phyloP scores from a whole-genome alignment of 148 eudicot genomes.

The Camellia japonica region DNA sequence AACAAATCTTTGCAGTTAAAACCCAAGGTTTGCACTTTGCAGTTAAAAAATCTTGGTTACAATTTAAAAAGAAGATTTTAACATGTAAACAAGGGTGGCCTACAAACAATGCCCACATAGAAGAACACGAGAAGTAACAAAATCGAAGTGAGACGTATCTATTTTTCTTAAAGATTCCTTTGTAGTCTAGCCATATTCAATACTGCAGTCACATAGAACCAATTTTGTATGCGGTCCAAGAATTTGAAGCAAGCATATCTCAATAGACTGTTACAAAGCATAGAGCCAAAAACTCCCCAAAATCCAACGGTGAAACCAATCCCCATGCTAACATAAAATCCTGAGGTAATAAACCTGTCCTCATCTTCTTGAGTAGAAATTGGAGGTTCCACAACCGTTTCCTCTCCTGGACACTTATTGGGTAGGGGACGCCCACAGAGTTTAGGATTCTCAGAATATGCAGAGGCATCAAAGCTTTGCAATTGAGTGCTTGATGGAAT shows the following conservation, averaged over 20 bases:
- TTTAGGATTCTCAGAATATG: constrained; percentile 15
- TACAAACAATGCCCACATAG: too few species aligned
- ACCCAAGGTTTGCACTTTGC: too few species aligned
- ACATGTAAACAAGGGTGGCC: too few species aligned
- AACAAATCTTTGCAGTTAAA: too few species aligned
- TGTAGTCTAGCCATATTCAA: neutral
- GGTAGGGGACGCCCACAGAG: constrained; percentile 28
- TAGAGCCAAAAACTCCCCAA: constrained; percentile 8
- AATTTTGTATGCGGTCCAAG: neutral
- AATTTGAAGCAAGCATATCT: constrained; percentile 3
- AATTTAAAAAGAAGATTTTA: too few species aligned
- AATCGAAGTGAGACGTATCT: too few species aligned
- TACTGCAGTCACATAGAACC: neutral
- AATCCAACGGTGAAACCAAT: constrained; percentile 16
- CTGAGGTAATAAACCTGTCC: neutral
- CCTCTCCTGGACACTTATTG: constrained; percentile 12
- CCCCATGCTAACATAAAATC: constrained; percentile 7
- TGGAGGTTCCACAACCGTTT: neutral
- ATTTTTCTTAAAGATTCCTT: neutral
- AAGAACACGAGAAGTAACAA: too few species aligned
- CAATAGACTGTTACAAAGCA: neutral
- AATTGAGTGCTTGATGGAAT: too few species aligned
- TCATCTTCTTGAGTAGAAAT: constrained; percentile 2
- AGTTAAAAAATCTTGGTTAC: too few species aligned
- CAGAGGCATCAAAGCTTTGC: neutral